These are phyloP conservation scores for Phalaenopsis aphrodite DNA, from an alignment of 106 monocot species.

Conservation along the genomic window DNA sequence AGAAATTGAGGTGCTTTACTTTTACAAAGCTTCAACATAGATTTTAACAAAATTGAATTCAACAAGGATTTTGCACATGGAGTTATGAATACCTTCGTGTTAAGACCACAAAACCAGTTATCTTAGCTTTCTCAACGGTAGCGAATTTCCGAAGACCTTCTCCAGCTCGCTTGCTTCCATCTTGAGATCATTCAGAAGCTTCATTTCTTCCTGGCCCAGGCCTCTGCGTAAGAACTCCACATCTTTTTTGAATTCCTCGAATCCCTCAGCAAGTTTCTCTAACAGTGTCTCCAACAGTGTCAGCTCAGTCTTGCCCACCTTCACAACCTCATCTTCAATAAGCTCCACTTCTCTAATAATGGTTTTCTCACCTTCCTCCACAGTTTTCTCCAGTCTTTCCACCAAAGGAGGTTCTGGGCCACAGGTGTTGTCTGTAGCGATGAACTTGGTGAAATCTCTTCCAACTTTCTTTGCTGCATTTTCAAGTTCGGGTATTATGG, in stretches of 20 bases:
- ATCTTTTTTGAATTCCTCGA: slow-evolving; percentile 31
- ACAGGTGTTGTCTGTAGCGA: slow-evolving; percentile 77
- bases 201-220: slow-evolving; percentile 77
- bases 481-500: slow-evolving; percentile 75
- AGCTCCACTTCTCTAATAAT: slow-evolving; percentile 80
- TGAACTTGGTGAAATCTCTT: slow-evolving; percentile 73
- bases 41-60: too few relatives aligned
- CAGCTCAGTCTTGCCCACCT: slow-evolving; percentile 45
- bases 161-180: slow-evolving; percentile 85
- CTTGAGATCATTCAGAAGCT: slow-evolving; percentile 64
- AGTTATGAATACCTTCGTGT: too few relatives aligned
- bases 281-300: slow-evolving; percentile 52
- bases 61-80: too few relatives aligned
- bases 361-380: slow-evolving; percentile 83
- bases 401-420: slow-evolving; percentile 89
- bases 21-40: too few relatives aligned
- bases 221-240: slow-evolving; percentile 47
- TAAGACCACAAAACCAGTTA: slow-evolving; percentile 14
- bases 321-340: slow-evolving; percentile 59
- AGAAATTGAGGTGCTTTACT: too few relatives aligned
- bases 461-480: slow-evolving; percentile 58
- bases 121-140: slow-evolving; percentile 80
- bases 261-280: slow-evolving; percentile 48
- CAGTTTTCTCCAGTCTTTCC: slow-evolving; percentile 83
- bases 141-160: slow-evolving; percentile 53